Evolutionary conservation across 805 yeast genomes (phyloP), one percentile per base, ranked within the genome.

Genomic region (Teunomyces funiuensis): DNA sequence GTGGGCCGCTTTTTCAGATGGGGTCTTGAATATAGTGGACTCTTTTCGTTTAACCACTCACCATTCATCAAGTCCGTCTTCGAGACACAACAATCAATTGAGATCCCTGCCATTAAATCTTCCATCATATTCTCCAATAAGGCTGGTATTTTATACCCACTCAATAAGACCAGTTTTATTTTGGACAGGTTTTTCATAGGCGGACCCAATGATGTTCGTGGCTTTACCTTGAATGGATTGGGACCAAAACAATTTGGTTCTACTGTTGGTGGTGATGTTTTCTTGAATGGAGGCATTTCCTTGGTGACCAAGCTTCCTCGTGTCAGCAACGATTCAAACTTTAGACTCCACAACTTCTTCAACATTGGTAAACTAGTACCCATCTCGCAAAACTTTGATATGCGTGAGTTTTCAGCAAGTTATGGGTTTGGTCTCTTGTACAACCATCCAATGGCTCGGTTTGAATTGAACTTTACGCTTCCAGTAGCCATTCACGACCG

Each of bases 131-230:
- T 58, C 27, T 48, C 72, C 26, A 52, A 49, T 33, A 69, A 66
- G 42, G 49, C 61, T 0, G 76, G 76, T 1, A 33, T 63, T 0
- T 52, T 71, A 28, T 54, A 52, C 40, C 52, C 63, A 1, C 48
- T 54, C 6, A 36, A 30, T 5, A 49, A 48, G 2, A 31, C 46
- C 46, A 2, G 47, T 69, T 10, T 63, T 48, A 60, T 78, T 6
- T 63, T 78, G 61, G 83, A 79, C 54, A 60, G 79, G 34, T 78
- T 77, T 43, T 75, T 70, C 50, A 60, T 72, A 3, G 83, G 83
- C n/a, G 83, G 83, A 2, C 77, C 83, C 9, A 78, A 77, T 48
- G 83, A 78, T 46, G 69, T 79, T 6, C 63, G 83, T 33, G 74
- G 82, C 1, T 79, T 77, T 49, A 55, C 61, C 8, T 52, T 76